These are phyloP conservation scores for Paracamarosporium sp. DNA, from an alignment of 2,329 filamentous ascomycete genomes.

Conservation along the genomic window DNA sequence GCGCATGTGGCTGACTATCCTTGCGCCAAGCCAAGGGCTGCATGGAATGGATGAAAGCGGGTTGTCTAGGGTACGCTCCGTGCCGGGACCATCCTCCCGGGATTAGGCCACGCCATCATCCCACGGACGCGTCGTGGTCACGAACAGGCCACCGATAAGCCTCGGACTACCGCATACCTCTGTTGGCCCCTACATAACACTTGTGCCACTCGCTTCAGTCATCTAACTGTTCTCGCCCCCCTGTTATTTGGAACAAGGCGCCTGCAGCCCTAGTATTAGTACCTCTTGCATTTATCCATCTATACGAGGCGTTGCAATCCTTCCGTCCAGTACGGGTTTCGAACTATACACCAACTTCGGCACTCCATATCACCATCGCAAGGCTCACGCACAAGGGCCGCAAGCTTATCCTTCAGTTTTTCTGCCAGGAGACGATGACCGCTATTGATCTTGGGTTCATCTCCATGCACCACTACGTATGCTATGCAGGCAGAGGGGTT, in stretches of 20 bases:
- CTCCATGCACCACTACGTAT: neutral
- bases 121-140: neutral
- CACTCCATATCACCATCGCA: neutral
- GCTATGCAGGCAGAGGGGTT: conserved; percentile 4
- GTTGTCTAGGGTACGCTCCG: conserved; percentile 8
- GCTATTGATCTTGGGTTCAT: neutral
- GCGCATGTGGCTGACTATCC: conserved; percentile 6
- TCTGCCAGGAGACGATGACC: neutral
- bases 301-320: neutral
- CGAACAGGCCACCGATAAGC: conserved; percentile 2
- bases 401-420: neutral
- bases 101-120: neutral
- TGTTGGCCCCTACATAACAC: neutral
- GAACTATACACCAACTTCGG: neutral
- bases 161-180: neutral
- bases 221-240: neutral
- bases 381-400: neutral
- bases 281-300: conserved; percentile 9
- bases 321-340: neutral
- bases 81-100: conserved; percentile 7
- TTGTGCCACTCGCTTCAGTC: neutral
- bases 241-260: neutral
- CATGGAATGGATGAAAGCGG: conserved; percentile 1
- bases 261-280: neutral
- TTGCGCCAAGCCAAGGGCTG: conserved; percentile 2